Percentiles rank a stretch among this genome's conserved stretches.
Evolutionary conservation across 2,329 filamentous ascomycete genomes (phyloP).

Genomic region (Fusarium napiforme): DNA sequence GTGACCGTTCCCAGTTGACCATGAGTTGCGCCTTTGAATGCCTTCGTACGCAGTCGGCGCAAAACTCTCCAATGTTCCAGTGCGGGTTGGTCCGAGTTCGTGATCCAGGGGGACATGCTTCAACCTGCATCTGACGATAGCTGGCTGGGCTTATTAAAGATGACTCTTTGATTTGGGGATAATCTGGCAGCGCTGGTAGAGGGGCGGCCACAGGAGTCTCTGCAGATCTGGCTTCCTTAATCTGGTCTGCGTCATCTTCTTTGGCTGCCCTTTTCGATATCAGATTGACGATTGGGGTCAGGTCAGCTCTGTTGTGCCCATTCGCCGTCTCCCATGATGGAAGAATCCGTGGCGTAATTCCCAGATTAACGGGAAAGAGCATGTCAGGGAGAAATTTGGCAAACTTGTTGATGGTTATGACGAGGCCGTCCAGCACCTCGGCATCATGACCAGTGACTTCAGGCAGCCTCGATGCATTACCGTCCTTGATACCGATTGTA

Average conservation of each 20-base stretch:
- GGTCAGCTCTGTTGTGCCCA: slow-evolving; percentile 35
- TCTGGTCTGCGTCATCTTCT: neutral
- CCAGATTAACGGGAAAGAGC: slow-evolving; percentile 84
- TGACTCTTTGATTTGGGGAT: neutral
- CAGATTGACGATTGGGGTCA: slow-evolving; percentile 46
- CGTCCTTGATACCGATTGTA: slow-evolving; percentile 70
- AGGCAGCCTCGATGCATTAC: slow-evolving; percentile 62
- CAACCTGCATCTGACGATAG: slow-evolving; percentile 56
- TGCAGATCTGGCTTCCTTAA: neutral
- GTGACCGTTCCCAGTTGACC: slow-evolving; percentile 70
- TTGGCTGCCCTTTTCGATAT: slow-evolving; percentile 43
- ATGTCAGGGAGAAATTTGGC: slow-evolving; percentile 80
- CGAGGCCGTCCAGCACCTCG: slow-evolving; percentile 56
- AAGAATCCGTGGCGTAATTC: slow-evolving; percentile 54
- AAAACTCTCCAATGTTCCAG: slow-evolving; percentile 74
- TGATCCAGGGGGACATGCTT: slow-evolving; percentile 72
- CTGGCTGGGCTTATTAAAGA: slow-evolving; percentile 42
- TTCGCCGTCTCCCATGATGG: slow-evolving; percentile 70
- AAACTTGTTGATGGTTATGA: slow-evolving; percentile 78
- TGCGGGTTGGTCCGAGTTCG: slow-evolving; percentile 66
- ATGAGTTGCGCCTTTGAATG: slow-evolving; percentile 77
- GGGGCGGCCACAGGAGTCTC: slow-evolving; percentile 2
- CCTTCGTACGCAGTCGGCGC: slow-evolving; percentile 68
- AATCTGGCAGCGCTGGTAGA: slow-evolving; percentile 5
- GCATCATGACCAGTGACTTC: slow-evolving; percentile 48